Conservation (phyloP, 371 early-diverging fungal genomes). For the Dinochytrium kinnereticum region DNA sequence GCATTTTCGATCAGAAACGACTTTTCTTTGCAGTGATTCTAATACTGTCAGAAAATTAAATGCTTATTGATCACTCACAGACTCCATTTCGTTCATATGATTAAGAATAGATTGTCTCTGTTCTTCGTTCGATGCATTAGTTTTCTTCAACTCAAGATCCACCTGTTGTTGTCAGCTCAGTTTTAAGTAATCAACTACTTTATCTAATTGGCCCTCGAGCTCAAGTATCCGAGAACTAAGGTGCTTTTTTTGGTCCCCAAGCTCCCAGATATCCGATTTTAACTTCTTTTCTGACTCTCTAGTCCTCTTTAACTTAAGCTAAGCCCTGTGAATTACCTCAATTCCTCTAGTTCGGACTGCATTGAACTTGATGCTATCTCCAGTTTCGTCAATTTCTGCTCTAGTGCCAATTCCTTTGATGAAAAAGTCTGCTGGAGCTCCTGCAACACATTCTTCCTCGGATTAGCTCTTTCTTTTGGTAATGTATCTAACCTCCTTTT, state of each 20-base stretch:
- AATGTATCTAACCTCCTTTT: slow-evolving; percentile 37
- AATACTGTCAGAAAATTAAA: background rate
- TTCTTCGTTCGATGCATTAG: background rate
- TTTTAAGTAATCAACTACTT: background rate
- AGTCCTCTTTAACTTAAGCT: background rate
- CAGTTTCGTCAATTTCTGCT: background rate
- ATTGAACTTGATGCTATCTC: background rate
- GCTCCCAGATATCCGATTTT: slow-evolving; percentile 42
- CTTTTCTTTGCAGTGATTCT: background rate
- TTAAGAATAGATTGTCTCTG: background rate
- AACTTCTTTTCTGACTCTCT: slow-evolving; percentile 35
- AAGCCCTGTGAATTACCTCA: background rate
- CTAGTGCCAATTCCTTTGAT: background rate
- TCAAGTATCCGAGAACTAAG: background rate
- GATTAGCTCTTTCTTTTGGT: background rate
- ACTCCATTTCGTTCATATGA: background rate
- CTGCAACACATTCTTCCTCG: background rate
- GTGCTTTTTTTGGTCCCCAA: slow-evolving; percentile 27
- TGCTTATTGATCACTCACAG: background rate
- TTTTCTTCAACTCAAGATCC: background rate
- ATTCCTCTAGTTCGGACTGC: background rate
- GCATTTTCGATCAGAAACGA: background rate
- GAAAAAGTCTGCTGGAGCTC: background rate
- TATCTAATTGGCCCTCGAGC: background rate
- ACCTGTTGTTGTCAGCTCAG: too few species aligned